Evolutionary conservation across 139 green algal genomes (phyloP).

Genomic region (Deuterostichococcus epilithicus): DNA sequence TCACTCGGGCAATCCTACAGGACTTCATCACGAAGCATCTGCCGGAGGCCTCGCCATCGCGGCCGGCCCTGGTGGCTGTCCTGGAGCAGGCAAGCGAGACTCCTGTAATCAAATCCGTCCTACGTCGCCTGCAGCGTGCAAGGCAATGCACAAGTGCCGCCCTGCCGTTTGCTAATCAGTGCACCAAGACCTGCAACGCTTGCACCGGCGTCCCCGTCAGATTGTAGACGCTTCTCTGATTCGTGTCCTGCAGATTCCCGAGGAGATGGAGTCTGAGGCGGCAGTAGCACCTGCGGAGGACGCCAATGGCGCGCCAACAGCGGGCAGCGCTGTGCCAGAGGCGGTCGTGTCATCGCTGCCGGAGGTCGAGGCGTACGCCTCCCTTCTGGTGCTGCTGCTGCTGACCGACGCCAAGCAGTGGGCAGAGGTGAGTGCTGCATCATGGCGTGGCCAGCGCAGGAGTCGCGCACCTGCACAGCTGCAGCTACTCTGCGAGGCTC

Average conservation of each 20-base stretch:
- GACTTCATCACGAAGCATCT: slow-evolving; percentile 48
- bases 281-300: neutral
- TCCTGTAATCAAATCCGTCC: neutral
- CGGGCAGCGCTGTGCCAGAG: neutral
- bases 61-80: slow-evolving; percentile 28
- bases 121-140: neutral
- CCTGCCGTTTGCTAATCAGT: neutral
- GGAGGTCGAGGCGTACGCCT: slow-evolving; percentile 84
- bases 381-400: slow-evolving; percentile 74
- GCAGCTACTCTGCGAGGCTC: too few relatives aligned
- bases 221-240: neutral
- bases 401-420: slow-evolving; percentile 74
- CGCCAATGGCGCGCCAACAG: neutral
- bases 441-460: too few relatives aligned
- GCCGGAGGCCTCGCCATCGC: slow-evolving; percentile 24
- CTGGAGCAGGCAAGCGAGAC: slow-evolving; percentile 42
- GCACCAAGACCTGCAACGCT: neutral
- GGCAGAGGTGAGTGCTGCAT: slow-evolving; percentile 48
- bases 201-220: too few relatives aligned
- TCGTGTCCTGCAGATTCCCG: slow-evolving; percentile 1
- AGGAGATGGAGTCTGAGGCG: slow-evolving; percentile 37
- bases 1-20: slow-evolving; percentile 47
- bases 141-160: neutral
- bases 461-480: too few relatives aligned
- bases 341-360: slow-evolving; percentile 42